Base-by-base conservation (phyloP, 257 asterid species). In the Nicotiana paniculata region DNA sequence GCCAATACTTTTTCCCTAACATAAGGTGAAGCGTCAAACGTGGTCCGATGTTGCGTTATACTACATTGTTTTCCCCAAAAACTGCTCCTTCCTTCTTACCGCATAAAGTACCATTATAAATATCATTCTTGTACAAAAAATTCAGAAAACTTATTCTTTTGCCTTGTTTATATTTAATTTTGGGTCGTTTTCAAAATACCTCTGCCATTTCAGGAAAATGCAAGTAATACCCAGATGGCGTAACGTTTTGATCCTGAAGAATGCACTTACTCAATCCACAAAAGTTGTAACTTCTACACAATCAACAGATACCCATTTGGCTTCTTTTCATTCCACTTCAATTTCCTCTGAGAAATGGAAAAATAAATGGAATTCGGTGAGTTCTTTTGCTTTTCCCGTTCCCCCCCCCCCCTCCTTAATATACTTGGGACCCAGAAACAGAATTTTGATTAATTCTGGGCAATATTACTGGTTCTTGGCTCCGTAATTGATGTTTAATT, bases 161-260 rank as follows among this genome's bases (percentile, higher is more conserved):
- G 3, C 28, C 3, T 33, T n/a, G 32, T 48, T 13, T 16, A 17
- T 17, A 55, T 43, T 46, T 80, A 5, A 80, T 9, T 26, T 65
- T 65, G 83, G 58, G 53, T 18, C 77, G 7, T 51, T 30, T 81
- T 3, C 55, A 46, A 15, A 26, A 11, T 80, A 33, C 30, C 12
- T 76, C 48, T 9, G 32, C 51, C n/a, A 46, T 51, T 64, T 46
- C 48, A 79, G 62, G 77, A 63, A 57, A 74, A 92, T 91, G 95
- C 98, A 91, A 88, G 89, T 81, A 67, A 48, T 91, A 32, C 93
- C 88, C 82, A 88, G 89, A 88, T 93, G 96, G 93, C 85, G 89
- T 85, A 89, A 39, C 53, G 35, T 84, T 68, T 87, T 90, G 88
- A 83, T 82, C 65, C 54, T 90, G 81, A 92, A 83, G 84, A 84